Evolutionary conservation across 305 asterid species (phyloP).

Genomic region (Striga hermonthica): DNA sequence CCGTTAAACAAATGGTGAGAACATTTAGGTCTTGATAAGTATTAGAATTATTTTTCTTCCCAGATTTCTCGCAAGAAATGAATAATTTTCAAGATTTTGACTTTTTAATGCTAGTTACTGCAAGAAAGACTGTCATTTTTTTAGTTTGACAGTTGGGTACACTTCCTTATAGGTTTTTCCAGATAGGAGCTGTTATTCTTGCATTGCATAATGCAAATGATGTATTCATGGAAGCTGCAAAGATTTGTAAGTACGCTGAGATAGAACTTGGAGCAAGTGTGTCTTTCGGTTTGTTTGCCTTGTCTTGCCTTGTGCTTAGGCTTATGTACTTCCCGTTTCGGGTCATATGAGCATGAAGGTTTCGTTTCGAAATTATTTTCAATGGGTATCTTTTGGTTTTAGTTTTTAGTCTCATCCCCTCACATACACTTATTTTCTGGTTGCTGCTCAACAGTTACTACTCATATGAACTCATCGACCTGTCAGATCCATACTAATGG

Average conservation of each 20-base stretch:
- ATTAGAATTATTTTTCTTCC: too few relatives aligned
- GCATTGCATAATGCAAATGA: constrained; percentile 97
- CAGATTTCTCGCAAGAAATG: too few relatives aligned
- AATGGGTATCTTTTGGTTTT: neutral
- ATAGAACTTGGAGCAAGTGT: constrained; percentile 81
- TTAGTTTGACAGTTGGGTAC: constrained; percentile 26
- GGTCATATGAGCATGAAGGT: constrained; percentile 88
- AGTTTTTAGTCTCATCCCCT: too few relatives aligned
- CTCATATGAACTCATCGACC: constrained; percentile 42
- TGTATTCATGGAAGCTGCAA: constrained; percentile 90
- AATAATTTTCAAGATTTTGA: too few relatives aligned
- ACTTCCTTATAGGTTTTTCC: constrained; percentile 60
- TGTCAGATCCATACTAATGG: constrained; percentile 38
- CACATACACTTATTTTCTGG: constrained; percentile 13
- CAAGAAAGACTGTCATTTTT: too few relatives aligned
- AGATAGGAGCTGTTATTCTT: constrained; percentile 68
- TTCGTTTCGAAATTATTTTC: constrained; percentile 29
- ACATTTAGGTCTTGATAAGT: too few relatives aligned
- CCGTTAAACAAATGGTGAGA: too few relatives aligned
- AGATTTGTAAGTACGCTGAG: constrained; percentile 82
- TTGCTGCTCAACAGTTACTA: constrained; percentile 55
- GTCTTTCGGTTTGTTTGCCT: constrained; percentile 76
- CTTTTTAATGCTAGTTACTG: too few relatives aligned
- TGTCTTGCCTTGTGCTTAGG: constrained; percentile 85
- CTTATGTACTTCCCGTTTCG: constrained; percentile 80